phyloP scores from a whole-genome alignment of 1,284 basidiomycete species.

The Fereydounia khargensis region DNA sequence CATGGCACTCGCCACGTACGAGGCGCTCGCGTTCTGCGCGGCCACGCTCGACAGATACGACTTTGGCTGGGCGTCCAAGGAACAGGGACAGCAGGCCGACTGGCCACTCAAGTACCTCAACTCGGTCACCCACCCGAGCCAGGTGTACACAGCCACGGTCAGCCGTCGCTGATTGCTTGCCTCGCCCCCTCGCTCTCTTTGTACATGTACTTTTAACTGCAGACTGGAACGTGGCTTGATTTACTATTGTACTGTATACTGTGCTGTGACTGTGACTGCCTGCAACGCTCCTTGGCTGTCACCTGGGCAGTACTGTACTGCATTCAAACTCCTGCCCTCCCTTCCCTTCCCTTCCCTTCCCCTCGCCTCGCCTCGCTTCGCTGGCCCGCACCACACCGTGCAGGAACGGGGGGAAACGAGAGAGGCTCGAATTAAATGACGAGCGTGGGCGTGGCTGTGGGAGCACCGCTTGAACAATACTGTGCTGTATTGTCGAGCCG shows the following conservation, averaged over 20 bases:
- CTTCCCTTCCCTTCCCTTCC: not conserved
- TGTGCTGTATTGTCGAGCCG: no score
- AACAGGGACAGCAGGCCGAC: constrained; percentile 35
- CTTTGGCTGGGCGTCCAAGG: constrained; percentile 31
- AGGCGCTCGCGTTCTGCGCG: constrained; percentile 28
- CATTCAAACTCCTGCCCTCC: not conserved
- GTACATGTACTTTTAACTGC: no score
- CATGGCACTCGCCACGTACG: constrained; percentile 37
- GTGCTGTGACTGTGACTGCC: not conserved
- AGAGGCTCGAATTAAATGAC: no score
- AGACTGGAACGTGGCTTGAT: no score
- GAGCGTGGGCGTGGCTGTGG: no score
- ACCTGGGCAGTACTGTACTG: not conserved
- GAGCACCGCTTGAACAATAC: no score
- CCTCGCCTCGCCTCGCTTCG: not conserved
- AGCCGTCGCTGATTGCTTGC: not conserved
- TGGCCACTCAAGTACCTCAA: constrained; percentile 36
- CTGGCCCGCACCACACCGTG: no score
- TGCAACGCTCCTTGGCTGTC: not conserved
- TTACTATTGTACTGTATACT: no score
- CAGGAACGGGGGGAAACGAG: no score
- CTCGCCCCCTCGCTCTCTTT: not conserved
- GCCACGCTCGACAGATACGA: constrained; percentile 28
- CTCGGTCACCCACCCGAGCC: constrained; percentile 38
- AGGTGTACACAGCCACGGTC: constrained; percentile 32